A percentile compares a stretch with the other conserved stretches of the same genome.
Conservation (phyloP, 495 filamentous ascomycete genomes). For the Penicillium coprophilum region DNA sequence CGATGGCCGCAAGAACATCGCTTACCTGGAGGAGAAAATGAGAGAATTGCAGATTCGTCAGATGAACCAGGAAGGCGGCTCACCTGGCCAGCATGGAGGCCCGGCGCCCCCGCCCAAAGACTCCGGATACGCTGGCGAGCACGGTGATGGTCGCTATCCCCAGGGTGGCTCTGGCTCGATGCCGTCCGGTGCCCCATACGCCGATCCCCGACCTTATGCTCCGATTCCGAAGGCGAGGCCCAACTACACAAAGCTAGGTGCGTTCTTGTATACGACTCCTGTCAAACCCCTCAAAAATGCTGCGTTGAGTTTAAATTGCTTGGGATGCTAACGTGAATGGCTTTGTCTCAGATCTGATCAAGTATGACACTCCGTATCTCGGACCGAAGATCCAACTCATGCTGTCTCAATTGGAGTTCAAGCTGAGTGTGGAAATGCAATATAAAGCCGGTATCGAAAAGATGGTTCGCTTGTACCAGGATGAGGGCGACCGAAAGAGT, state of each 20-base stretch:
- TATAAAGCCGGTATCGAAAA: constrained; percentile 99
- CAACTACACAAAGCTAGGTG: constrained; percentile 96
- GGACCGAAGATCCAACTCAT: constrained; percentile 98
- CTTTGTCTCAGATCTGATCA: constrained; percentile 80
- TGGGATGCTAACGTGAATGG: constrained; percentile 17
- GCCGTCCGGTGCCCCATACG: constrained; percentile 80
- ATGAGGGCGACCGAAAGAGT: constrained; percentile 97
- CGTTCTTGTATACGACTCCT: constrained; percentile 24
- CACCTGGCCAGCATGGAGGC: constrained; percentile 42
- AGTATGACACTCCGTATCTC: constrained; percentile 94
- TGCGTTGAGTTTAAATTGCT: constrained; percentile 4
- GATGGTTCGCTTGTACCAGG: constrained; percentile 96
- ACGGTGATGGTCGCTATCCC: constrained; percentile 53
- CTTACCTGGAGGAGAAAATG: constrained; percentile 89
- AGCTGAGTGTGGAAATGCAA: constrained; percentile 97
- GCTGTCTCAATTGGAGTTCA: constrained; percentile 98
- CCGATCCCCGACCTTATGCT: constrained; percentile 67
- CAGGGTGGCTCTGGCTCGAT: constrained; percentile 64
- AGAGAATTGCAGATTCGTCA: constrained; percentile 81
- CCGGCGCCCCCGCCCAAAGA: constrained; percentile 67
- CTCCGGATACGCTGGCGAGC: constrained; percentile 50
- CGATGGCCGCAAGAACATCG: constrained; percentile 87
- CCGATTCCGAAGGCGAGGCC: constrained; percentile 71
- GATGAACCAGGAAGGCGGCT: constrained; percentile 57
- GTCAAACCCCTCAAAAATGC: constrained; percentile 5